Evolutionary conservation across 257 asterid genomes (phyloP), one percentile per base, ranked within the genome.

Genomic region (Apocynum venetum): DNA sequence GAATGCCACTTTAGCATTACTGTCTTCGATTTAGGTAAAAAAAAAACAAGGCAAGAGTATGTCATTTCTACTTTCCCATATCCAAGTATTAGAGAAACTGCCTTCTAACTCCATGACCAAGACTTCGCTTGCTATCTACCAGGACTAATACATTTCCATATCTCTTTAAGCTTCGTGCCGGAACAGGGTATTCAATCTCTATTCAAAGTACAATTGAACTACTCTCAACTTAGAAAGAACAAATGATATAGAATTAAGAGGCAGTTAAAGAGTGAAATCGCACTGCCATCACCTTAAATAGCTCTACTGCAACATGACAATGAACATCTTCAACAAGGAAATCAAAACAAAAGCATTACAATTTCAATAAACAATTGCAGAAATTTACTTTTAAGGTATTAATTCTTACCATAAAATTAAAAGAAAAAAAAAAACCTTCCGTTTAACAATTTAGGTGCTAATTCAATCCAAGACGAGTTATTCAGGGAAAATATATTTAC

Each of bases 401-500:
- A 63, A 17, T 41, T 4, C 9, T 6, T 4, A 67, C 25, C 72
- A 67, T 17, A 17, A 15, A 15, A 15, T 3, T 20, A 59, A 59
- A 20, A 14, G 11, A 49, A 55, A 31, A 63, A 35, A 9, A 63
- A 36, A 31, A 11, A 3, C 9, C 3, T 36, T 72, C 31, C 31
- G 31, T 35, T 7, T 2, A 1, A 36, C 1, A 57, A 44, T 5
- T 4, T 43, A 4, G 10, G n/a, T 7, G 13, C 38, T 60, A 60
- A 60, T 11, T 36, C 44, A 38, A 15, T 46, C 64, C 9, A 36
- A 8, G 17, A 11, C 71, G 36, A 74, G 20, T 41, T 40, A 55
- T 19, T 8, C 31, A 35, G 51, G 13, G 46, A 66, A 14, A n/a
- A 51, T 1, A 19, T 17, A 76, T 72, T 19, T 4, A 82, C 89